phyloP scores from a whole-genome alignment of 176 grass and related monocot genomes.

The Dactylis glomerata region DNA sequence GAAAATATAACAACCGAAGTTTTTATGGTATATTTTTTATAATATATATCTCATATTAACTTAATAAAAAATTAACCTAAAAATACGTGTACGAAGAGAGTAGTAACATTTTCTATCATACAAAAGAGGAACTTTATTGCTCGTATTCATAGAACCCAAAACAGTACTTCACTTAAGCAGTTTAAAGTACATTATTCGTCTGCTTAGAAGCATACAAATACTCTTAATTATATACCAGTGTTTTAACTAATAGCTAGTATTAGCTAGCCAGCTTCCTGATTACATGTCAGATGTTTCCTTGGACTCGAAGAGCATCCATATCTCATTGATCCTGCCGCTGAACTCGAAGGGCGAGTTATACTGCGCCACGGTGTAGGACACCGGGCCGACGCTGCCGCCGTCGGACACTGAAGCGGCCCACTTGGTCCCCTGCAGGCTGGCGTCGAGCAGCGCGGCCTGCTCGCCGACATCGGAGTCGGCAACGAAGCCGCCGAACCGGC shows the following conservation, averaged over 20 bases:
- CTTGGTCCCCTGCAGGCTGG: slow-evolving; percentile 61
- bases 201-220: not conserved
- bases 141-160: not conserved
- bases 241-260: not conserved
- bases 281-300: slow-evolving; percentile 15
- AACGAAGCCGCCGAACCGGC: slow-evolving; percentile 73
- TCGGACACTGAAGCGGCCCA: slow-evolving; percentile 63
- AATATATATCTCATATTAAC: too few species aligned
- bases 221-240: not conserved
- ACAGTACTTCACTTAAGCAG: not conserved
- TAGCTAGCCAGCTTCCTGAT: not conserved
- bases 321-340: slow-evolving; percentile 84
- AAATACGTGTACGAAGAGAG: too few species aligned
- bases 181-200: not conserved
- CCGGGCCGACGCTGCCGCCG: slow-evolving; percentile 28
- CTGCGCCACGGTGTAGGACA: slow-evolving; percentile 83
- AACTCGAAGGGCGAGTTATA: slow-evolving; percentile 97
- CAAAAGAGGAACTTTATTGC: slow-evolving; percentile 1
- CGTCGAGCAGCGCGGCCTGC: slow-evolving; percentile 63
- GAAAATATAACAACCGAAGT: too few species aligned
- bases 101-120: too few species aligned
- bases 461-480: slow-evolving; percentile 50
- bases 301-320: slow-evolving; percentile 77
- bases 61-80: too few species aligned
- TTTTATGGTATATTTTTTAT: too few species aligned